A percentile compares a stretch with the other conserved stretches of the same genome.
Evolutionary conservation across 169 alveolate species (phyloP).

Genomic region (Babesia gibsoni): DNA sequence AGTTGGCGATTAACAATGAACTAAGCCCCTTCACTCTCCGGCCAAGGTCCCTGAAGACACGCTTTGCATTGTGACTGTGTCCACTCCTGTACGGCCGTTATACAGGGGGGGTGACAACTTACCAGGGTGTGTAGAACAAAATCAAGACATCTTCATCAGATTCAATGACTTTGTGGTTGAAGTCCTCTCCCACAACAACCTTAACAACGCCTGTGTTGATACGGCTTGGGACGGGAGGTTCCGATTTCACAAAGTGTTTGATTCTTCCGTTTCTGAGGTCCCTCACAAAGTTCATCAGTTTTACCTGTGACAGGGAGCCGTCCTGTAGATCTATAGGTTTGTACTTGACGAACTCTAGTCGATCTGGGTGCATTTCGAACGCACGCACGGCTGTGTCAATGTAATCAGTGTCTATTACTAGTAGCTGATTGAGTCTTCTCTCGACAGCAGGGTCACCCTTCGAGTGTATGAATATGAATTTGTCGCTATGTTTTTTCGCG

Average conservation of each 20-base stretch:
- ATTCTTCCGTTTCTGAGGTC: constrained; percentile 35
- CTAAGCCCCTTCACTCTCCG: constrained; percentile 22
- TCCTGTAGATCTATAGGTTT: constrained; percentile 35
- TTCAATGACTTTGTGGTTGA: constrained; percentile 52
- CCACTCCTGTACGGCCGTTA: constrained; percentile 43
- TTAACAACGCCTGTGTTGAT: constrained; percentile 56
- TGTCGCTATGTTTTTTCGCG: constrained; percentile 47
- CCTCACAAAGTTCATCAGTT: constrained; percentile 27
- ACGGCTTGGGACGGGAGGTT: constrained; percentile 41
- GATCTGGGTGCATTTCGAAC: constrained; percentile 44
- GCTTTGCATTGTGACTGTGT: constrained; percentile 60
- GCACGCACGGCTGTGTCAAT: constrained; percentile 61
- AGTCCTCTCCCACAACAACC: constrained; percentile 61
- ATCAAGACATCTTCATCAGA: constrained; percentile 47
- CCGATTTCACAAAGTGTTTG: constrained; percentile 51
- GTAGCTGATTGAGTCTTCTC: constrained; percentile 23
- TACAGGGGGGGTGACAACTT: not conserved
- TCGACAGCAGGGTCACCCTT: constrained; percentile 62
- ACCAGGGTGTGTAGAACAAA: constrained; percentile 58
- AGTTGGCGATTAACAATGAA: constrained; percentile 39
- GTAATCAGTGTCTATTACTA: constrained; percentile 55
- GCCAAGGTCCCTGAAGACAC: constrained; percentile 56
- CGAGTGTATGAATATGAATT: constrained; percentile 52
- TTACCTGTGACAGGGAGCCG: constrained; percentile 4
- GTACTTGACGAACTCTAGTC: constrained; percentile 42